A percentile compares a stretch with the other conserved stretches of the same genome.
Evolutionary conservation across 2,329 filamentous ascomycete species (phyloP).

Genomic region (Coniochaeta sp.): DNA sequence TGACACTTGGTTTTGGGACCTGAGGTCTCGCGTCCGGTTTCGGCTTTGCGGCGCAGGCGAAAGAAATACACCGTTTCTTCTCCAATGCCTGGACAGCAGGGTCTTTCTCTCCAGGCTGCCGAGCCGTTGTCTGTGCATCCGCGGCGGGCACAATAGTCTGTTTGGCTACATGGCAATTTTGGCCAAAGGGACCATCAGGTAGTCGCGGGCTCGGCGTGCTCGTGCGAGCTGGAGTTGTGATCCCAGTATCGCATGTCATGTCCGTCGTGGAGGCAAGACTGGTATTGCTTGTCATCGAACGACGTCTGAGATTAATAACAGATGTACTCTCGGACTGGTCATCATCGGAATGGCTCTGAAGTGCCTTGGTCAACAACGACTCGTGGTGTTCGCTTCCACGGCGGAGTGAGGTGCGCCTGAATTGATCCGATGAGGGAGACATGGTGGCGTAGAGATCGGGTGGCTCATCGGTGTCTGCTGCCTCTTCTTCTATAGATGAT

Average conservation of each 20-base stretch:
- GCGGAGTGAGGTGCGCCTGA: constrained; percentile 38
- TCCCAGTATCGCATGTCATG: constrained; percentile 86
- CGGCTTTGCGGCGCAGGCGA: constrained; percentile 70
- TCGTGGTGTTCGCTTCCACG: constrained; percentile 52
- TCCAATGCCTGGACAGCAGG: constrained; percentile 55
- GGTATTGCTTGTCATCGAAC: constrained; percentile 70
- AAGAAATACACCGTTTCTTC: constrained; percentile 86
- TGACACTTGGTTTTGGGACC: constrained; percentile 19
- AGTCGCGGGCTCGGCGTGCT: constrained; percentile 85
- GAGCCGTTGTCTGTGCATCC: neutral
- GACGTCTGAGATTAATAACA: constrained; percentile 33
- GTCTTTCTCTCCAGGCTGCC: constrained; percentile 31
- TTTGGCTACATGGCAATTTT: constrained; percentile 9
- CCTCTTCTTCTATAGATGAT: constrained; percentile 48
- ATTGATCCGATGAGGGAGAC: constrained; percentile 27
- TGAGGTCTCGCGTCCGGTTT: constrained; percentile 33
- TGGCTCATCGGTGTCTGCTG: constrained; percentile 77
- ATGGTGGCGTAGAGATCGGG: constrained; percentile 50
- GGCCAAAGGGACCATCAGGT: constrained; percentile 34
- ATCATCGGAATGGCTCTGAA: constrained; percentile 60
- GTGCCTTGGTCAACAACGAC: constrained; percentile 80
- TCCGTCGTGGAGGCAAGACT: constrained; percentile 82
- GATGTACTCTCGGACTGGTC: constrained; percentile 31
- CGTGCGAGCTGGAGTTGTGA: constrained; percentile 83
- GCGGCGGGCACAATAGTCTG: constrained; percentile 13